Evolutionary conservation across 306 rosid species (phyloP).

Genomic region (Calophaca sinica): DNA sequence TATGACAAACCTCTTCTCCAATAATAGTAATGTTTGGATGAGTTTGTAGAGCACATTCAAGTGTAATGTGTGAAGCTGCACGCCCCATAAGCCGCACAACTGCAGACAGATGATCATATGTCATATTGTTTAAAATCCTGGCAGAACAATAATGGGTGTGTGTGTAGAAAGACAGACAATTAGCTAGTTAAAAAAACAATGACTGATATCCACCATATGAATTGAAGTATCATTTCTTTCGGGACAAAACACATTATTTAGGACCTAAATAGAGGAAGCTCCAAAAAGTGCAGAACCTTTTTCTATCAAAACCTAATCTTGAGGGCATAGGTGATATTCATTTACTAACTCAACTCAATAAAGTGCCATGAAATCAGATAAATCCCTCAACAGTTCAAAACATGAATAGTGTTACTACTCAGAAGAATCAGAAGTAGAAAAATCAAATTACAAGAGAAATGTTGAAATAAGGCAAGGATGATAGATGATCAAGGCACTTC

Average conservation of each 20-base stretch:
- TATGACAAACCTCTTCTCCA: constrained; percentile 88
- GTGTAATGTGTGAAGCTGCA: constrained; percentile 99
- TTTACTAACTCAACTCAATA: constrained; percentile 8
- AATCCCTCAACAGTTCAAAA: background rate
- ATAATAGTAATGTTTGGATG: constrained; percentile 95
- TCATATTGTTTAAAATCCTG: constrained; percentile 6
- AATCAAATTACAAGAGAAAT: too few species aligned
- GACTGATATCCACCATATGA: constrained; percentile 6
- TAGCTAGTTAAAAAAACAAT: background rate
- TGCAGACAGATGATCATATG: constrained; percentile 53
- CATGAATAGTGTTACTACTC: background rate
- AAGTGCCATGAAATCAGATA: constrained; percentile 7
- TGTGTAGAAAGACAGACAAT: background rate
- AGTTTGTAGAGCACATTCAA: constrained; percentile 98
- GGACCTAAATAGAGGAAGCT: background rate
- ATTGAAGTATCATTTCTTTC: background rate
- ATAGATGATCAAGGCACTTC: background rate
- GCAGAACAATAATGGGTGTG: background rate
- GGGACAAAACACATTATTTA: constrained; percentile 6
- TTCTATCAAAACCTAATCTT: constrained; percentile 16
- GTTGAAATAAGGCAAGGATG: background rate
- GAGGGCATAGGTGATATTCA: constrained; percentile 23
- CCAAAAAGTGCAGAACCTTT: background rate
- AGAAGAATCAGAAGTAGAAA: too few species aligned
- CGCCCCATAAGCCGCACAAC: constrained; percentile 99